Conservation (phyloP, 306 rosid species). For the Vachellia pachyceras region DNA sequence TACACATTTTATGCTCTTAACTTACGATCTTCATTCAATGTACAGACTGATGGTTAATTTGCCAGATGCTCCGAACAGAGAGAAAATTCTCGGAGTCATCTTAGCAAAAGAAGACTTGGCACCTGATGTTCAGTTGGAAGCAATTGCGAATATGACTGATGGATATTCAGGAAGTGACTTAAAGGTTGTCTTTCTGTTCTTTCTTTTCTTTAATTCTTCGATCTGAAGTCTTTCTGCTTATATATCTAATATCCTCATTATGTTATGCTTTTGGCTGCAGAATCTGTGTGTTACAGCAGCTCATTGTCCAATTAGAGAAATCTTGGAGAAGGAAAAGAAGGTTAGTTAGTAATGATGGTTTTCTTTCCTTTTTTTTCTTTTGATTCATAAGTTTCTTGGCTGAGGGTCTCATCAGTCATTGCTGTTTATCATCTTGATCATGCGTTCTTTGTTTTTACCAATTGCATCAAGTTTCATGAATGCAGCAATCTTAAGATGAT, state of each 20-base stretch:
- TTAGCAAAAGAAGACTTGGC: slow-evolving; percentile 88
- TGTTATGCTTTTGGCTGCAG: slow-evolving; percentile 60
- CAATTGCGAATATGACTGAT: slow-evolving; percentile 83
- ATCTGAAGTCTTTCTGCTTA: slow-evolving; percentile 24
- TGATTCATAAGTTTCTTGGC: background rate
- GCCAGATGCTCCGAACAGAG: slow-evolving; percentile 87
- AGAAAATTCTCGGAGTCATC: slow-evolving; percentile 77
- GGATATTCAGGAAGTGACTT: slow-evolving; percentile 98
- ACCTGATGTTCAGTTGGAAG: slow-evolving; percentile 77
- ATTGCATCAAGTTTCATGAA: slow-evolving; percentile 27
- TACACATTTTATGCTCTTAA: background rate
- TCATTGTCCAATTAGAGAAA: slow-evolving; percentile 86
- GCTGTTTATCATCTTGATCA: background rate
- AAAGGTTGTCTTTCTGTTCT: slow-evolving; percentile 58
- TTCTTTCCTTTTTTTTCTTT: background rate
- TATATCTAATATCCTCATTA: slow-evolving; percentile 13
- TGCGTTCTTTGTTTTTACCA: slow-evolving; percentile 10
- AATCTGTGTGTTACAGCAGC: slow-evolving; percentile 92
- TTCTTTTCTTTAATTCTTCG: slow-evolving; percentile 1
- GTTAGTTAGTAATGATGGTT: slow-evolving; percentile 44
- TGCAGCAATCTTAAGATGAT: background rate
- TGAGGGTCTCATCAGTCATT: background rate
- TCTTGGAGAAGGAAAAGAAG: slow-evolving; percentile 91
- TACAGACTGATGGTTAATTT: slow-evolving; percentile 93
- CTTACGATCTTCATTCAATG: slow-evolving; percentile 3